phyloP scores from a whole-genome alignment of 306 rosid species.

The Citrullus colocynthis region DNA sequence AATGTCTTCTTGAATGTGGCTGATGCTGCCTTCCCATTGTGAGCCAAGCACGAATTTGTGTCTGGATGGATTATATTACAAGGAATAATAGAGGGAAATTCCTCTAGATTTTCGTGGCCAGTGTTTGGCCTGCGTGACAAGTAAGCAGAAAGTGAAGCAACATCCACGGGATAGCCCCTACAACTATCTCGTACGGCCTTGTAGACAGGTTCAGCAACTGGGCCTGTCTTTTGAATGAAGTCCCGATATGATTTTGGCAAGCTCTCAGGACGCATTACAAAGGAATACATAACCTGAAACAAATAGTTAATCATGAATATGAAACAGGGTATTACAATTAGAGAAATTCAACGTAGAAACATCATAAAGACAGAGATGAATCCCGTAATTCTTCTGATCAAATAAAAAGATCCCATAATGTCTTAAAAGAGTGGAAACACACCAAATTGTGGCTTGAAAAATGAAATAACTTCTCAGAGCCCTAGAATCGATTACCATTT shows the following conservation, averaged over 20 bases:
- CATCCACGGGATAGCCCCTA: slow-evolving; percentile 67
- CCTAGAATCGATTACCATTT: not conserved
- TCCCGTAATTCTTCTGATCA: not conserved
- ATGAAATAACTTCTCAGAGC: not conserved
- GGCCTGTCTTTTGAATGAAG: slow-evolving; percentile 90
- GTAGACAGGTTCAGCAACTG: slow-evolving; percentile 86
- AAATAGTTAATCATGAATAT: not conserved
- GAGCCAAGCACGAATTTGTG: slow-evolving; percentile 69
- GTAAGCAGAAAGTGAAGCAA: slow-evolving; percentile 54
- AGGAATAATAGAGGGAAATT: slow-evolving; percentile 75
- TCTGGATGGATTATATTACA: slow-evolving; percentile 79
- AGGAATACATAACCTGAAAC: slow-evolving; percentile 85
- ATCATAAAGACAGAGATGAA: not conserved
- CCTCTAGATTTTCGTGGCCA: slow-evolving; percentile 53
- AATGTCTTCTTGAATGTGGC: slow-evolving; percentile 86
- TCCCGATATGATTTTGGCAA: slow-evolving; percentile 88
- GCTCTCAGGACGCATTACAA: slow-evolving; percentile 99
- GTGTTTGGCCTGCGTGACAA: slow-evolving; percentile 39
- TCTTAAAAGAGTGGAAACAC: not conserved
- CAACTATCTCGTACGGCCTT: slow-evolving; percentile 87
- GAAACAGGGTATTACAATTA: not conserved
- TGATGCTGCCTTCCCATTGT: slow-evolving; percentile 59
- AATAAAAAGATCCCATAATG: not conserved
- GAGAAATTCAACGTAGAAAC: not conserved
- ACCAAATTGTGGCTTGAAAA: not conserved